Evolutionary conservation across 371 early-diverging fungal genomes (phyloP).

Genomic region (Apophysomyces sp.): DNA sequence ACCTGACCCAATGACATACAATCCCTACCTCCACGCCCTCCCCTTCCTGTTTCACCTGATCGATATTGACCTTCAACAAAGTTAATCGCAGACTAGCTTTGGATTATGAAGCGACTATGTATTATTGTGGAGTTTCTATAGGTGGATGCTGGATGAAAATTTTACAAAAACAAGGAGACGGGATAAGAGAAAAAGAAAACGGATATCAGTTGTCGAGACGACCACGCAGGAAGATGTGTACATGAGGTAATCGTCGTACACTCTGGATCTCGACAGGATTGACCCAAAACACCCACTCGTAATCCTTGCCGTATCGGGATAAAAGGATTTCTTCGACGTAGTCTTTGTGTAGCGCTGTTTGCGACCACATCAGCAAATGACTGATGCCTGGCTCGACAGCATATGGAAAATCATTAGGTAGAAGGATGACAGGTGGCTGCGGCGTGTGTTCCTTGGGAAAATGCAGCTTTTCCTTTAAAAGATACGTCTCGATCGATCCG

Average conservation of each 20-base stretch:
- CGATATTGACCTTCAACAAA: no score
- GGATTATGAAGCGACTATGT: neutral
- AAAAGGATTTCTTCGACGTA: slow-evolving; percentile 26
- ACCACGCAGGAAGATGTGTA: slow-evolving; percentile 42
- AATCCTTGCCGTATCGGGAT: slow-evolving; percentile 17
- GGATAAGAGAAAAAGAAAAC: neutral
- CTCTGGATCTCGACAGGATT: slow-evolving; percentile 44
- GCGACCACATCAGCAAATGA: slow-evolving; percentile 62
- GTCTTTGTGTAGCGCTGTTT: slow-evolving; percentile 27
- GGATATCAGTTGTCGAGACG: neutral
- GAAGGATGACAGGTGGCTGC: slow-evolving; percentile 31
- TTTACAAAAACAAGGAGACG: neutral
- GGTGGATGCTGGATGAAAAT: neutral
- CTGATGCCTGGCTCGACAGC: slow-evolving; percentile 45
- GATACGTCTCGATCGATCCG: slow-evolving; percentile 41
- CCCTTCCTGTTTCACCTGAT: no score
- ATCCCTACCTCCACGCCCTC: no score
- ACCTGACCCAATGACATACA: no score
- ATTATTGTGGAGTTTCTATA: neutral
- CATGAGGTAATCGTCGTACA: slow-evolving; percentile 37
- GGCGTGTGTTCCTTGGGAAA: slow-evolving; percentile 18
- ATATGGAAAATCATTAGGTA: slow-evolving; percentile 67
- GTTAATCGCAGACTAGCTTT: neutral
- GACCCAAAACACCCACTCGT: slow-evolving; percentile 45
- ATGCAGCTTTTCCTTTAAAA: slow-evolving; percentile 41